phyloP scores from a whole-genome alignment of 768 basidiomycete species.

The Kwoniella shandongensis region DNA sequence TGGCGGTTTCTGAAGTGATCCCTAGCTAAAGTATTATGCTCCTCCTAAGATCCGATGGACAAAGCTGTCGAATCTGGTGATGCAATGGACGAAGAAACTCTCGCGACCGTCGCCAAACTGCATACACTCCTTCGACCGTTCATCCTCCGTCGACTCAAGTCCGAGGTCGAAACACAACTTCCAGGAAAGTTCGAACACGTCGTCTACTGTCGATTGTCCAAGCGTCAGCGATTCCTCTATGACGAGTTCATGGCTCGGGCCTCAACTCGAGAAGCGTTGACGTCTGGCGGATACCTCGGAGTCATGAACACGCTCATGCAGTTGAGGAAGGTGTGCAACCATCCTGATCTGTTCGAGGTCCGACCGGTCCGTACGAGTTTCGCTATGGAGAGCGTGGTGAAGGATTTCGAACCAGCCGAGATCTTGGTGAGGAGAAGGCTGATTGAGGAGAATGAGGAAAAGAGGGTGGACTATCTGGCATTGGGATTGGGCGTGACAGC shows the following conservation, averaged over 20 bases:
- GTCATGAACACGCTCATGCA: constrained; percentile 58
- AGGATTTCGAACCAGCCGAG: constrained; percentile 53
- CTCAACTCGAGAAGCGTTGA: constrained; percentile 75
- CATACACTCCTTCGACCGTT: constrained; percentile 55
- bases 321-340: constrained; percentile 56
- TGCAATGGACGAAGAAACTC: constrained; percentile 71
- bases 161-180: constrained; percentile 55
- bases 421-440: constrained; percentile 52
- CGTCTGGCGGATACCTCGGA: constrained; percentile 65
- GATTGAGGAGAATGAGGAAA: constrained; percentile 35
- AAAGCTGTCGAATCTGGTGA: constrained; percentile 72
- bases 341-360: constrained; percentile 56
- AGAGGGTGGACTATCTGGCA: constrained; percentile 55
- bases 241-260: constrained; percentile 93
- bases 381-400: constrained; percentile 54
- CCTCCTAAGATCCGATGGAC: constrained; percentile 75
- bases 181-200: constrained; percentile 83
- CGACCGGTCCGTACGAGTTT: constrained; percentile 57
- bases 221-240: constrained; percentile 89
- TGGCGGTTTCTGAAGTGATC: neutral
- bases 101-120: constrained; percentile 81
- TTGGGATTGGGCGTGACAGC: constrained; percentile 64
- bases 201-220: constrained; percentile 81
- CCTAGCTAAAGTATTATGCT: neutral
- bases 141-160: constrained; percentile 54